Conservation (phyloP, 1,284 basidiomycete species). For the Polyporus tsugae region DNA sequence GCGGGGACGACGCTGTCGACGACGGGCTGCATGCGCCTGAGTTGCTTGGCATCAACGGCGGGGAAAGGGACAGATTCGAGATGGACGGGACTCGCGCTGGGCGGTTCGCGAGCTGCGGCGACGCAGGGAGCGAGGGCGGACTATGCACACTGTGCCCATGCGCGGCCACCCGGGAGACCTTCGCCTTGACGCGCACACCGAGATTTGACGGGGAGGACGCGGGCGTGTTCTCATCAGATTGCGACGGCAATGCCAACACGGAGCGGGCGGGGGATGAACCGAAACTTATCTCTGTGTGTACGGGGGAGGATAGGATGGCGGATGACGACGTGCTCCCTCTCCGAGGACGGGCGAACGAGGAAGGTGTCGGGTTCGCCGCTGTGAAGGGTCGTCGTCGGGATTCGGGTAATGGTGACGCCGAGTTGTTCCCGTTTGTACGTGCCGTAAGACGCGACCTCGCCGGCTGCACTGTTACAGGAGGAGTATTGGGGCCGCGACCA, state of each 20-base stretch:
- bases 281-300: conserved; percentile 30
- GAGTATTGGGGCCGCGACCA: conserved; percentile 30
- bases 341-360: conserved; percentile 29
- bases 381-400: conserved; percentile 40
- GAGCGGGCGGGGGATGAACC: conserved; percentile 31
- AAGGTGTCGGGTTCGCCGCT: conserved; percentile 24
- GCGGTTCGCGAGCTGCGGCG: conserved; percentile 32
- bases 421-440: conserved; percentile 42
- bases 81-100: conserved; percentile 40
- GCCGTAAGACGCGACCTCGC: conserved; percentile 63
- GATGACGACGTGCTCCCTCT: conserved; percentile 42
- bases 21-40: conserved; percentile 32
- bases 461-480: conserved; percentile 43
- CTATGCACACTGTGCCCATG: conserved; percentile 27
- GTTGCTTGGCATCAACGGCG: conserved; percentile 33
- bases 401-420: conserved; percentile 40
- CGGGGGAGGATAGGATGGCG: conserved; percentile 27
- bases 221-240: conserved; percentile 36
- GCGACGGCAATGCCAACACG: conserved; percentile 24
- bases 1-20: conserved; percentile 29
- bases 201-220: conserved; percentile 25
- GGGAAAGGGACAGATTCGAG: conserved; percentile 38
- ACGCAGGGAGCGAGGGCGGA: conserved; percentile 33
- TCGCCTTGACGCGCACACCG: conserved; percentile 40
- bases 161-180: conserved; percentile 37